Percentiles rank a stretch among this genome's conserved stretches.
Evolutionary conservation across 2,329 filamentous ascomycete species (phyloP).

Genomic region (Seiridium cupressi): DNA sequence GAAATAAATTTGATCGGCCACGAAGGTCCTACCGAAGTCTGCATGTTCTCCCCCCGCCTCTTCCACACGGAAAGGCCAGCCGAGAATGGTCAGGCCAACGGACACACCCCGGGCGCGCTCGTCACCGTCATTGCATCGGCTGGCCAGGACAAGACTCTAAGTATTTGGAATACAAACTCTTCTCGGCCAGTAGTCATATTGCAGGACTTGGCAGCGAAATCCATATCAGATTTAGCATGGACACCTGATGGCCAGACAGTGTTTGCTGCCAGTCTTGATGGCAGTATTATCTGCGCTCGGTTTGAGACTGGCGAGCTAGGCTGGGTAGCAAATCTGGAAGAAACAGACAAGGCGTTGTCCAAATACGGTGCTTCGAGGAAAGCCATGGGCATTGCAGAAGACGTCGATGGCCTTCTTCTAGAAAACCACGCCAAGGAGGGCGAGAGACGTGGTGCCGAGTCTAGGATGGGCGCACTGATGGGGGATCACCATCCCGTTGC

Average conservation of each 20-base stretch:
- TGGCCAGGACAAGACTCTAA: conserved; percentile 93
- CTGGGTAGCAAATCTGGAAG: conserved; percentile 79
- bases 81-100: conserved; percentile 48
- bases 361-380: conserved; percentile 89
- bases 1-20: conserved; percentile 98
- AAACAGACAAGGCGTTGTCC: conserved; percentile 89
- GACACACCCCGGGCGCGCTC: conserved; percentile 44
- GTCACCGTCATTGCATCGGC: conserved; percentile 96
- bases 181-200: conserved; percentile 87
- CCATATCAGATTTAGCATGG: conserved; percentile 93
- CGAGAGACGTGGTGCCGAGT: conserved; percentile 86
- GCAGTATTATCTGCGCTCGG: conserved; percentile 75
- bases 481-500: conserved; percentile 66
- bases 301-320: conserved; percentile 89
- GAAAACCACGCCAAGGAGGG: conserved; percentile 92
- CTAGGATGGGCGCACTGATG: conserved; percentile 98
- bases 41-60: conserved; percentile 90
- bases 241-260: conserved; percentile 85
- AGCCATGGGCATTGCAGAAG: conserved; percentile 87
- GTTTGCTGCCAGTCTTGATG: conserved; percentile 85
- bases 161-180: conserved; percentile 96
- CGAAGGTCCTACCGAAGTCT: conserved; percentile 95
- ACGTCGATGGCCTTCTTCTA: conserved; percentile 82
- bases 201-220: conserved; percentile 85
- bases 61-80: conserved; percentile 72